Base-by-base conservation (phyloP, 2,329 filamentous ascomycete species). In the Nemania sp. region DNA sequence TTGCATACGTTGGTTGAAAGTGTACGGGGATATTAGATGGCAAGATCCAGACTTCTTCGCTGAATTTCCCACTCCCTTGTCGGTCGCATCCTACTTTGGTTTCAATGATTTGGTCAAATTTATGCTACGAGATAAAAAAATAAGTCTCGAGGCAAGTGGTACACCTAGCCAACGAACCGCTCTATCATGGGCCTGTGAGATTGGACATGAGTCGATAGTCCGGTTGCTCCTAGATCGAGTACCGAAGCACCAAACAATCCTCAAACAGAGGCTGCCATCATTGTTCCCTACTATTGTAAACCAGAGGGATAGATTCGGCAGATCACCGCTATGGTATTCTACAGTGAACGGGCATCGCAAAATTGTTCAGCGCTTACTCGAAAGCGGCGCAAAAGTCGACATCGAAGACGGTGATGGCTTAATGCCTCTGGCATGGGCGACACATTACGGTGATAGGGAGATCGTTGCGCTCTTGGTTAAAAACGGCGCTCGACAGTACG, bases 231-330 rank as follows among this genome's bases (percentile, higher is more conserved):
- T 70, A 13, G 24, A 64, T 53, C 43, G 45, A 51, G 53, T 67
- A 41, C 49, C 59, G 5, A 90, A 92, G 75, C 85, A 93, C 26
- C 90, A 43, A 78, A 85, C 86, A n/a, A 90, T 93, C 3, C 80
- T 93, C 38, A 89, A 87, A 75, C 82, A 89, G 62, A 58, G 6
- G 20, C 35, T 59, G 38, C 24, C 11, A 41, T 38, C 18, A 38
- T 18, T 2, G 18, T 53, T 5, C 35, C 45, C 59, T 54, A 58
- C 53, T 4, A 64, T 64, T 11, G 13, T 67, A 45, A 67, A 62
- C 38, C 38, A 6, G 52, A 56, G 1, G 24, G 63, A 66, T 61
- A 11, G 1, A n/a, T 3, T 18, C 5, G 57, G 51, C 51, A 53
- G 20, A 43, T 57, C 63, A n/a, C 63, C 52, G 11, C 32, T 66